Base-by-base conservation (phyloP, 768 basidiomycete species). In the Pisolithus tinctorius region DNA sequence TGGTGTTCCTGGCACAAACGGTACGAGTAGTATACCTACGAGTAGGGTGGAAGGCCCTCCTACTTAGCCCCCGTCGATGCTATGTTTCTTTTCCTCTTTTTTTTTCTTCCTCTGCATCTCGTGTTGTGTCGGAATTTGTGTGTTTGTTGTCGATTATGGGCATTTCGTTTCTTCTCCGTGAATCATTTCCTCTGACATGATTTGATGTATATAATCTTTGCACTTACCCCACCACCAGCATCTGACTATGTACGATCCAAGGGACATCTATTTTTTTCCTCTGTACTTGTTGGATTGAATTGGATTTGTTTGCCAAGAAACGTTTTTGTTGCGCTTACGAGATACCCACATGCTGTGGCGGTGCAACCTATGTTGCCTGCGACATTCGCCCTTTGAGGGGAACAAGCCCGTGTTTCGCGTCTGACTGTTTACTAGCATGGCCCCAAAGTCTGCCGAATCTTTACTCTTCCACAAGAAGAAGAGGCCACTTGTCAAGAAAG, bases 391-490 rank as follows among this genome's bases (percentile, higher is more conserved):
- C 42, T 41, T 34, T 34, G 31, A 39, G n/a, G 23, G 17, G 39
- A 40, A 20, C 39, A 23, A 40, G 7, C 11, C 39, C 39, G 25
- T 42, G 41, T 26, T 42, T 20, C 10, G 11, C 1, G 10, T 42
- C 20, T 23, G 41, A 42, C 41, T 23, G 25, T 23, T 1, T 20
- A 23, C 20, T 23, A 13, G 31, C 29, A 67, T 67, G 66, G 55
- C 66, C n/a, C 57, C 58, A 39, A 69, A 61, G 58, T 53, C 66
- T 44, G 60, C 62, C 60, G 81, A 52, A 56, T 77, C 53, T 26
- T 76, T 86, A 55, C 84, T 86, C 50, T 83, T 86, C 58, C 84
- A 83, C 49, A 84, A 83, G 73, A 85, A 83, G 73, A 85, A 83
- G 71, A 74, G 72, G 56, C 64, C 73, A 25, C 64, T 65, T 71